These are phyloP conservation scores for Stereum hirsutum DNA, from an alignment of 1,284 basidiomycete species.

Conservation along the genomic window DNA sequence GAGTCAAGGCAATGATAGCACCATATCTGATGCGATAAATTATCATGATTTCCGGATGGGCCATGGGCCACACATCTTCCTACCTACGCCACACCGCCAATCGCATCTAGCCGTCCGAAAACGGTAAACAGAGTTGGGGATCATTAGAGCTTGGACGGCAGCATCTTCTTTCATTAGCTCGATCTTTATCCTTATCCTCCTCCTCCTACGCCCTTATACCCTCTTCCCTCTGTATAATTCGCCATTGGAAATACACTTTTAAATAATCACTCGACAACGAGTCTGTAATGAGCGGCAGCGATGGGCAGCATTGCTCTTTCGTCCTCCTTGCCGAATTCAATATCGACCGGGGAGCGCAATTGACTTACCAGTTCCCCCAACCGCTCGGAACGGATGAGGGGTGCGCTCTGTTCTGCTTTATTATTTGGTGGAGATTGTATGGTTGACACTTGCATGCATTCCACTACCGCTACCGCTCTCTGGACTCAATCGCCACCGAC, in stretches of 20 bases:
- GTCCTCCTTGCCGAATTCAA: constrained; percentile 94
- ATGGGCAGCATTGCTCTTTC: constrained; percentile 81
- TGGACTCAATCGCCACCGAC: constrained; percentile 9
- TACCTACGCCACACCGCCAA: no score
- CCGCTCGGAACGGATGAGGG: constrained; percentile 88
- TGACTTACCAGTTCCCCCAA: constrained; percentile 91
- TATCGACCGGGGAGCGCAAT: constrained; percentile 84
- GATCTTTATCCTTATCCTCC: no score
- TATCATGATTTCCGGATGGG: no score
- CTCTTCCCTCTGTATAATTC: neutral
- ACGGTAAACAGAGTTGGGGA: no score
- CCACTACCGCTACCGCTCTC: neutral
- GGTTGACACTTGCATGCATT: no score
- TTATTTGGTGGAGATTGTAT: constrained; percentile 5
- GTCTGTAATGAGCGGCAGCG: constrained; percentile 26
- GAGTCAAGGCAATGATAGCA: no score
- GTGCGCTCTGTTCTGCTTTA: constrained; percentile 33
- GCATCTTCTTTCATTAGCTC: no score
- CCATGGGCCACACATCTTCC: no score
- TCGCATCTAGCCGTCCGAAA: no score
- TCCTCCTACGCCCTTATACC: neutral
- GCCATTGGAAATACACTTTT: neutral
- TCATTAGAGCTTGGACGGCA: no score
- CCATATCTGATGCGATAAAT: no score
- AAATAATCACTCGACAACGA: no score